These are phyloP conservation scores for Deuterostichococcus epilithicus DNA, from an alignment of 139 green algal genomes.

Conservation along the genomic window DNA sequence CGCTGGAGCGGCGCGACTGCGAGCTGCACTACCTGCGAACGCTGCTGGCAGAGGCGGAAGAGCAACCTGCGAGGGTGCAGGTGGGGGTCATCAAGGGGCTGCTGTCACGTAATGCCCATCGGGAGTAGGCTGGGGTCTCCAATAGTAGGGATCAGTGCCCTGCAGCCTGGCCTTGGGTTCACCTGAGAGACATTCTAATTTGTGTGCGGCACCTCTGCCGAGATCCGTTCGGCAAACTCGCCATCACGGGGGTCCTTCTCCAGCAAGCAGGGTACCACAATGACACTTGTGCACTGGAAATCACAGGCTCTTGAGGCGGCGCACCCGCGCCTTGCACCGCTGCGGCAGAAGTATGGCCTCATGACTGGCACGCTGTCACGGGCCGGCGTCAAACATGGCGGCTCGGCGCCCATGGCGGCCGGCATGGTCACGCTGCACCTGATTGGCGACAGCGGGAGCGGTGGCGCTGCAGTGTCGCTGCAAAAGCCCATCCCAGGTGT, in stretches of 20 bases:
- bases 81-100: too few species aligned
- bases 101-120: too few species aligned
- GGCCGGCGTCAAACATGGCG: neutral
- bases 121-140: too few species aligned
- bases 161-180: too few species aligned
- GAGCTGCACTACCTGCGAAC: conserved; percentile 73
- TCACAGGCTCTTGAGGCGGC: neutral
- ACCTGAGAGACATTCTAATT: too few species aligned
- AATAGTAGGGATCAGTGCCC: too few species aligned
- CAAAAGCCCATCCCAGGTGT: neutral
- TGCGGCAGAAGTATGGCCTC: neutral
- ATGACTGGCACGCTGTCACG: neutral
- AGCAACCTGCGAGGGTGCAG: neutral
- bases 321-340: neutral
- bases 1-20: conserved; percentile 62
- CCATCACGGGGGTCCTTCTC: too few species aligned
- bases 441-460: neutral
- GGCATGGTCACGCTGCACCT: neutral
- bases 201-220: too few species aligned
- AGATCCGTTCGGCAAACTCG: too few species aligned
- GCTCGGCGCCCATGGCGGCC: neutral
- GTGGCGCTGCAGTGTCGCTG: neutral
- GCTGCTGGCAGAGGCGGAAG: neutral
- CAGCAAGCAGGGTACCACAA: too few species aligned
- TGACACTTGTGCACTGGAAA: neutral